These are phyloP conservation scores for Gaillardinia entomophila DNA, from an alignment of 805 yeast genomes.

Conservation along the genomic window DNA sequence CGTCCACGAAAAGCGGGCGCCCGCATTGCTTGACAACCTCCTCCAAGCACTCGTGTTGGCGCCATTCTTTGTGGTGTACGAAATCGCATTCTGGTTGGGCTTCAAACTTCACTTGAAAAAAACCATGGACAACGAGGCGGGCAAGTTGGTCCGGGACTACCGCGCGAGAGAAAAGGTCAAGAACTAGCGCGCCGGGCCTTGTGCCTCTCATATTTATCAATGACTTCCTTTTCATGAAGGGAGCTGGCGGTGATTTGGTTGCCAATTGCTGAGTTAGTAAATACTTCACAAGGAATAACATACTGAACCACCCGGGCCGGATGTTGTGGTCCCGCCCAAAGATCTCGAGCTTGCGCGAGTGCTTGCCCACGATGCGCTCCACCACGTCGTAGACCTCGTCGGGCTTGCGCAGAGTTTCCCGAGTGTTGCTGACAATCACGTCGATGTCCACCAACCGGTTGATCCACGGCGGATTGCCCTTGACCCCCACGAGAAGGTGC, in stretches of 20 bases:
- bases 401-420: conserved; percentile 89
- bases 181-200: too few relatives aligned
- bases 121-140: conserved; percentile 44
- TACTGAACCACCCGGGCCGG: conserved; percentile 83
- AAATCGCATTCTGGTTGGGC: conserved; percentile 67
- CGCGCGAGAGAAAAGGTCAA: conserved; percentile 12
- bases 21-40: conserved; percentile 80
- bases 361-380: conserved; percentile 75
- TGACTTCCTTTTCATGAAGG: conserved; percentile 55
- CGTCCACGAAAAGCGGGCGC: conserved; percentile 71
- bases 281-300: conserved; percentile 8
- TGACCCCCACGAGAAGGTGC: conserved; percentile 78
- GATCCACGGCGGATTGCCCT: conserved; percentile 76
- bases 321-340: conserved; percentile 85
- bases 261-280: conserved; percentile 50
- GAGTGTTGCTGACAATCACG: conserved; percentile 70
- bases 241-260: conserved; percentile 63
- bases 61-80: conserved; percentile 83
- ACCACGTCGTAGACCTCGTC: conserved; percentile 82
- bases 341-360: conserved; percentile 76
- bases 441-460: conserved; percentile 65
- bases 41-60: conserved; percentile 85
- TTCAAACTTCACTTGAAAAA: conserved; percentile 45
- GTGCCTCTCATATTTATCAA: conserved; percentile 23
- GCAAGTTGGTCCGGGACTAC: conserved; percentile 30